phyloP scores from a whole-genome alignment of 176 grass and related monocot genomes.

The Thinopyrum elongatum region DNA sequence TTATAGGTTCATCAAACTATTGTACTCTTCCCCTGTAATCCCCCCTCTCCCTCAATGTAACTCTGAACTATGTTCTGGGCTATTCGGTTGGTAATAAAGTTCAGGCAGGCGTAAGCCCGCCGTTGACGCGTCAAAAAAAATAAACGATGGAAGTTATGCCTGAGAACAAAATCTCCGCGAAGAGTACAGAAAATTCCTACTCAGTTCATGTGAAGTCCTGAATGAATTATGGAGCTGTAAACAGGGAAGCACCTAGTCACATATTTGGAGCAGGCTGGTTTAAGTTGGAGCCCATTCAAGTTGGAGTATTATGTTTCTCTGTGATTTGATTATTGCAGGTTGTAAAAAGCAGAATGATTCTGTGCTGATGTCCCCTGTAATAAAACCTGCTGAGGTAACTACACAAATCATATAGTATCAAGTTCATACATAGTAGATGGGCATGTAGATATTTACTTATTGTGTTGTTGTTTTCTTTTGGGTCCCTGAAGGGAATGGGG shows the following conservation, averaged over 20 bases:
- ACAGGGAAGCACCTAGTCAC: not conserved
- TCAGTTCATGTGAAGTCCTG: not conserved
- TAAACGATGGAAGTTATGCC: not conserved
- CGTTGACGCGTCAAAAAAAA: too few species aligned
- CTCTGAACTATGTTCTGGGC: too few species aligned
- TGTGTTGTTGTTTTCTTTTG: not conserved
- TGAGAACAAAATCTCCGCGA: not conserved
- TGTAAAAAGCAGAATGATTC: slow-evolving; percentile 6
- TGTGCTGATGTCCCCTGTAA: not conserved
- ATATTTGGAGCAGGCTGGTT: not conserved
- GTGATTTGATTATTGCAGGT: not conserved
- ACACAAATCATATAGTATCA: not conserved
- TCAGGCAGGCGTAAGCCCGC: too few species aligned
- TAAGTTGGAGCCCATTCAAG: not conserved
- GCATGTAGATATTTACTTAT: not conserved
- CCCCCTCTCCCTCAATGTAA: too few species aligned
- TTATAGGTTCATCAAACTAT: not conserved
- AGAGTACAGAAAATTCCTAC: not conserved
- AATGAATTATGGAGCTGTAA: not conserved
- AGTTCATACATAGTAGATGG: not conserved
- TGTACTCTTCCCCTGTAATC: too few species aligned
- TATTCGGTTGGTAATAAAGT: too few species aligned
- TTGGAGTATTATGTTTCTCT: not conserved
- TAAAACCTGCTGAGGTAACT: not conserved
- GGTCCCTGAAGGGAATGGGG: not conserved